Conservation (phyloP, 805 yeast species). For the Hanseniaspora guilliermondii region DNA sequence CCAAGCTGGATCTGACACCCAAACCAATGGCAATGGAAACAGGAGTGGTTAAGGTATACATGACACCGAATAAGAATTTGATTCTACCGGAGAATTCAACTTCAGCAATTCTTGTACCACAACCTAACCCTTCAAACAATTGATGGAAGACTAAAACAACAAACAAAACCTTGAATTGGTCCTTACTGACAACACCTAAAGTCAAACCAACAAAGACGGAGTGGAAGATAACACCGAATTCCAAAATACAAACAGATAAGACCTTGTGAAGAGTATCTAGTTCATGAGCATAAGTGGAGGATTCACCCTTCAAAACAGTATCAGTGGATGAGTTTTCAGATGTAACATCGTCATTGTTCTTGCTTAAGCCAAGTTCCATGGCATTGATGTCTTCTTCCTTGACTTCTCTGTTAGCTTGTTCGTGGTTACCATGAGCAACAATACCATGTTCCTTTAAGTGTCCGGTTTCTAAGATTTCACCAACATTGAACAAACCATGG, state of each 20-base stretch:
- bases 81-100: constrained; percentile 41
- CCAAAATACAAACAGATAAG: constrained; percentile 45
- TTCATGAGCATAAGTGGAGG: constrained; percentile 16
- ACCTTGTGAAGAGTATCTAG: constrained; percentile 47
- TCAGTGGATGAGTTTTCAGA: neutral
- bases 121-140: constrained; percentile 74
- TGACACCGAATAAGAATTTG: constrained; percentile 47
- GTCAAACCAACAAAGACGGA: constrained; percentile 73
- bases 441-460: constrained; percentile 9
- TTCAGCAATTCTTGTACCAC: constrained; percentile 63
- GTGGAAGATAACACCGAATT: constrained; percentile 72
- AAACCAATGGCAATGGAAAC: constrained; percentile 67
- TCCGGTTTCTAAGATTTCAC: neutral
- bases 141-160: constrained; percentile 66
- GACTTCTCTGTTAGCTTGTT: neutral
- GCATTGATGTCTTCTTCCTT: neutral
- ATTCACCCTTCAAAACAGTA: neutral
- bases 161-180: constrained; percentile 58
- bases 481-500: constrained; percentile 7
- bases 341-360: neutral
- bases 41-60: constrained; percentile 52
- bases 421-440: neutral
- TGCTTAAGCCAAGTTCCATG: neutral
- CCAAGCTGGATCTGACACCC: constrained; percentile 53
- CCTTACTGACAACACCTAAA: constrained; percentile 57